Evolutionary conservation across 176 grass and related monocot species (phyloP).

Genomic region (Lolium multiflorum): DNA sequence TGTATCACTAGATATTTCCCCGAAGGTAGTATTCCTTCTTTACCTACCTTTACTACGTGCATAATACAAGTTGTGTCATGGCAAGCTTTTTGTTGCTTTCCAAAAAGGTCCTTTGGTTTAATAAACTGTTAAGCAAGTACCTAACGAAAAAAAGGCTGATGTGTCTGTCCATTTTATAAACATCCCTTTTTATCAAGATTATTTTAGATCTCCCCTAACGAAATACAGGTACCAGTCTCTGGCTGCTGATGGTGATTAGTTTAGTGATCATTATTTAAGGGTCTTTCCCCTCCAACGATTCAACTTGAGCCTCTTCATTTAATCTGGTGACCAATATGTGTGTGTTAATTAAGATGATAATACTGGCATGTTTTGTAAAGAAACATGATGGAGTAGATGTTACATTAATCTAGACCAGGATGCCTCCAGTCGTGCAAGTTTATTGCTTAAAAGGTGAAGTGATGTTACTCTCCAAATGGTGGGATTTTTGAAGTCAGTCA

Average conservation of each 20-base stretch:
- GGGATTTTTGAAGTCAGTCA: not conserved
- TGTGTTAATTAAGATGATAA: slow-evolving; percentile 51
- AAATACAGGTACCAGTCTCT: slow-evolving; percentile 34
- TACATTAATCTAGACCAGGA: slow-evolving; percentile 32
- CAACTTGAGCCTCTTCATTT: slow-evolving; percentile 26
- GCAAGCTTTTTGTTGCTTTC: not conserved
- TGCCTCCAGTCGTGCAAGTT: not conserved
- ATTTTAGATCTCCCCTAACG: slow-evolving; percentile 30
- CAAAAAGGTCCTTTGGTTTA: not conserved
- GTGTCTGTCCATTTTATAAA: slow-evolving; percentile 39
- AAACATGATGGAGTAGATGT: slow-evolving; percentile 29
- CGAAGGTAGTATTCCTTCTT: not conserved
- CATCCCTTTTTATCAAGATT: slow-evolving; percentile 45
- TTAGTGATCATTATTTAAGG: slow-evolving; percentile 37
- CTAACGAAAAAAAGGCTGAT: slow-evolving; percentile 35
- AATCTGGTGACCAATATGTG: slow-evolving; percentile 27
- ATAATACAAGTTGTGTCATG: slow-evolving; percentile 8
- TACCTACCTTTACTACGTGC: slow-evolving; percentile 18
- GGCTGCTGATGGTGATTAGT: slow-evolving; percentile 19
- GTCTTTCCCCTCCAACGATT: not conserved
- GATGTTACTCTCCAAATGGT: not conserved
- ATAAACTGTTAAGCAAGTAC: slow-evolving; percentile 15
- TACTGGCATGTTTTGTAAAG: slow-evolving; percentile 23
- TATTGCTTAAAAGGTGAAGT: not conserved
- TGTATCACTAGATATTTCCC: no score